A percentile compares a stretch with the other conserved stretches of the same genome.
phyloP scores from a whole-genome alignment of 805 yeast genomes.

The Saccharomycopsis sp. region DNA sequence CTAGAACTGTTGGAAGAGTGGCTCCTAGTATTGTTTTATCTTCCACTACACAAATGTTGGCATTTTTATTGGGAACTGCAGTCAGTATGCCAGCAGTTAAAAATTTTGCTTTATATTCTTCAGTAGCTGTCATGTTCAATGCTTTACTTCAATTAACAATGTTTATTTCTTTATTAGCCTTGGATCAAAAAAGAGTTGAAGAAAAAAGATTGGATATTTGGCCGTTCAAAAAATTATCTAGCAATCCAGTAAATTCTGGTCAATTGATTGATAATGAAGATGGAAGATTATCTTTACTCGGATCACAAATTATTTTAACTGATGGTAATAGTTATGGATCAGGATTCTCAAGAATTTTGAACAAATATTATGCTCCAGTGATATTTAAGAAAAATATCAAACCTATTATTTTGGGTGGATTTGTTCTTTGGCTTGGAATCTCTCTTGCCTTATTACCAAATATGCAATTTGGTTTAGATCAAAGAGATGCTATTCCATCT shows the following conservation, averaged over 20 bases:
- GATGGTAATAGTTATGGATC: constrained; percentile 12
- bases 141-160: constrained; percentile 71
- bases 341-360: constrained; percentile 32
- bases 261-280: constrained; percentile 8
- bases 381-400: constrained; percentile 39
- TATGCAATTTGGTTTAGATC: constrained; percentile 76
- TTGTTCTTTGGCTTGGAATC: constrained; percentile 53
- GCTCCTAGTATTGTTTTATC: constrained; percentile 85
- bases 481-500: constrained; percentile 74
- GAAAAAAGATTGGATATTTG: constrained; percentile 48
- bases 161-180: constrained; percentile 59
- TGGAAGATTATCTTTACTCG: constrained; percentile 5
- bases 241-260: background rate
- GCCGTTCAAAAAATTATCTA: constrained; percentile 37
- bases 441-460: constrained; percentile 62
- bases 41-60: constrained; percentile 64
- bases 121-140: constrained; percentile 74
- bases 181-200: constrained; percentile 57
- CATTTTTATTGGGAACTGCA: constrained; percentile 66
- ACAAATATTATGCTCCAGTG: constrained; percentile 46
- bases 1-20: constrained; percentile 56
- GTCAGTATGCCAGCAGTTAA: constrained; percentile 95
- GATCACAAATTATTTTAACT: constrained; percentile 3
- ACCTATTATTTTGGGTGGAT: constrained; percentile 40
- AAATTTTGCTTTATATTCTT: constrained; percentile 86